Evolutionary conservation across 2,329 filamentous ascomycete genomes (phyloP).

Genomic region (Monosporascus sp.): DNA sequence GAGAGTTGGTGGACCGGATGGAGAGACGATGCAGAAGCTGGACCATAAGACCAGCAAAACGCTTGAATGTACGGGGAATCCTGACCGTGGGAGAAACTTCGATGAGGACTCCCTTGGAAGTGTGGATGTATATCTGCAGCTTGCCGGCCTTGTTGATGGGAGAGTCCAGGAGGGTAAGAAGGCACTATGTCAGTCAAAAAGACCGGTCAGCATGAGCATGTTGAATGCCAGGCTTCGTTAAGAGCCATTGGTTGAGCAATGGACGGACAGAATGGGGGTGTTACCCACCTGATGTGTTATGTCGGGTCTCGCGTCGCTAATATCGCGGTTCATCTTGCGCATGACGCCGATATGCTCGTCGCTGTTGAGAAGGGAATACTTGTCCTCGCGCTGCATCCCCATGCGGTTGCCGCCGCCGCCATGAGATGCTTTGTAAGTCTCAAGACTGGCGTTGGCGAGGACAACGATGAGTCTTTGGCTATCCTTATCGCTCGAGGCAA

Average conservation of each 20-base stretch:
- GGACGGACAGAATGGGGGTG: slow-evolving; percentile 10
- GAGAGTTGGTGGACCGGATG: slow-evolving; percentile 92
- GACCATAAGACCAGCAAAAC: slow-evolving; percentile 97
- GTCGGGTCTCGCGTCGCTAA: slow-evolving; percentile 94
- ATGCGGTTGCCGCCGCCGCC: slow-evolving; percentile 56
- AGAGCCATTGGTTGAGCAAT: slow-evolving; percentile 15
- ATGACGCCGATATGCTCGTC: slow-evolving; percentile 99
- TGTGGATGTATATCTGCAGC: slow-evolving; percentile 98
- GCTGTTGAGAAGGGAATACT: slow-evolving; percentile 96
- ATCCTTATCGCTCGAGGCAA: slow-evolving; percentile 81
- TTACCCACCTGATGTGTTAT: slow-evolving; percentile 91
- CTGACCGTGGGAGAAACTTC: slow-evolving; percentile 97
- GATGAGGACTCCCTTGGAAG: slow-evolving; percentile 93
- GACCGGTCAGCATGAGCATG: slow-evolving; percentile 33
- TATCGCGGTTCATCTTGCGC: slow-evolving; percentile 99
- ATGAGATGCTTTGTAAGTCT: slow-evolving; percentile 91
- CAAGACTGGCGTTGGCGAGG: slow-evolving; percentile 91
- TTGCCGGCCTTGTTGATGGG: slow-evolving; percentile 98
- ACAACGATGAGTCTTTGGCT: slow-evolving; percentile 90
- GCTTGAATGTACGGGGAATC: slow-evolving; percentile 97
- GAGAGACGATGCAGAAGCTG: slow-evolving; percentile 93
- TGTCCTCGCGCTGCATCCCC: slow-evolving; percentile 73
- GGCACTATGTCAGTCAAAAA: slow-evolving; percentile 58
- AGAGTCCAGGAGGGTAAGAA: slow-evolving; percentile 93
- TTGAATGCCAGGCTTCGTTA: slow-evolving; percentile 32